Conservation (phyloP, 2,329 filamentous ascomycete species). For the Microdochium nivale region DNA sequence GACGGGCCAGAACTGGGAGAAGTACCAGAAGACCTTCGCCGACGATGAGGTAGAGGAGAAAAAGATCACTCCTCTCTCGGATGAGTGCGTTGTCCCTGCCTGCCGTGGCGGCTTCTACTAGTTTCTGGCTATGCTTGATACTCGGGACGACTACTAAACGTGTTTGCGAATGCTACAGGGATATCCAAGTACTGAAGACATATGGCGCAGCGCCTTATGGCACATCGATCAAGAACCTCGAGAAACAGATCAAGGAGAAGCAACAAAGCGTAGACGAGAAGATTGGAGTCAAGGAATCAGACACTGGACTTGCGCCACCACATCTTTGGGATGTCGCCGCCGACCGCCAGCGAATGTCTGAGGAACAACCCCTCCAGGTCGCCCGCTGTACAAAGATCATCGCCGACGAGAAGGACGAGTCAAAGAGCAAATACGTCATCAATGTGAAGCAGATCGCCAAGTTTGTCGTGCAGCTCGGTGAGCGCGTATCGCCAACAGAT, state of each 20-base stretch:
- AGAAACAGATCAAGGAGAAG: constrained; percentile 99
- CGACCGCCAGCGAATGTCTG: constrained; percentile 95
- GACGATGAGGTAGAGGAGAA: constrained; percentile 98
- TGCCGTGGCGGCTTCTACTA: constrained; percentile 1
- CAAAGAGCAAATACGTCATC: constrained; percentile 99
- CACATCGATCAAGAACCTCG: constrained; percentile 87
- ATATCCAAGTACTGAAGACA: constrained; percentile 98
- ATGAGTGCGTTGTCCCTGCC: constrained; percentile 62
- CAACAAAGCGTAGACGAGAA: constrained; percentile 98
- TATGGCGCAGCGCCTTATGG: constrained; percentile 97
- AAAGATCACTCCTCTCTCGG: constrained; percentile 95
- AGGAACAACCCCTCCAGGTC: constrained; percentile 96
- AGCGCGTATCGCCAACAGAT: constrained; percentile 94
- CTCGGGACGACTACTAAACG: constrained; percentile 9
- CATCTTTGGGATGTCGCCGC: constrained; percentile 98
- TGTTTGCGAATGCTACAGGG: constrained; percentile 44
- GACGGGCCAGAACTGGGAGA: constrained; percentile 93
- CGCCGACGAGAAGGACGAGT: constrained; percentile 85
- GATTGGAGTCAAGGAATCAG: constrained; percentile 94
- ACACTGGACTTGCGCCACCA: constrained; percentile 93
- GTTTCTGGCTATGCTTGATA: constrained; percentile 20
- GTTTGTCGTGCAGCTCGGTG: constrained; percentile 95
- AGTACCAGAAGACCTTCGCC: constrained; percentile 94
- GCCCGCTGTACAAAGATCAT: constrained; percentile 99
- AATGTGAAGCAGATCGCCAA: constrained; percentile 99